phyloP scores from a whole-genome alignment of 169 alveolate species.

The Eimeria brunetti region DNA sequence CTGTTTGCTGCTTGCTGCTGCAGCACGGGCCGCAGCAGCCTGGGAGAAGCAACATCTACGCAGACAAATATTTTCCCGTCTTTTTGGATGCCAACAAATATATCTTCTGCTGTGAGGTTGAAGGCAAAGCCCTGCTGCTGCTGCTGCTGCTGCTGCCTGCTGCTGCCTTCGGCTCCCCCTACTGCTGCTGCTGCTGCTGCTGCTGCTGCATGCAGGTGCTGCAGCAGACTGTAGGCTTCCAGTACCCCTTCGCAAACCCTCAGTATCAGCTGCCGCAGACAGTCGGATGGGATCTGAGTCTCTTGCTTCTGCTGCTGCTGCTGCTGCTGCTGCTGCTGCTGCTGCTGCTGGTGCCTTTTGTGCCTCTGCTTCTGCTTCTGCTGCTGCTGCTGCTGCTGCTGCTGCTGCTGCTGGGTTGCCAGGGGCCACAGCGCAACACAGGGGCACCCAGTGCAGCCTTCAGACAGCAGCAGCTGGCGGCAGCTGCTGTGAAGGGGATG shows the following conservation, averaged over 20 bases:
- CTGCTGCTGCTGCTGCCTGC: not conserved
- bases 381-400: conserved; percentile 11
- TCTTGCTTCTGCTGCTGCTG: conserved; percentile 14
- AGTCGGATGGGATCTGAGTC: not conserved
- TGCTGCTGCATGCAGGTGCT: conserved; percentile 1
- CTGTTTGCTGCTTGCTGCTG: not conserved
- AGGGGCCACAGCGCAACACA: conserved; percentile 10
- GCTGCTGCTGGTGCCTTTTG: not conserved
- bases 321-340: conserved; percentile 23
- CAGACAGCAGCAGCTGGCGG: not conserved
- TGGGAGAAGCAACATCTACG: not conserved
- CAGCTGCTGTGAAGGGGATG: conserved; percentile 17
- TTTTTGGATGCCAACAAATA: not conserved
- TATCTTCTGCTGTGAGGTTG: not conserved
- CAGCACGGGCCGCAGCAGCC: not conserved
- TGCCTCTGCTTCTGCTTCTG: too few species aligned
- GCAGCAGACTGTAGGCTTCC: conserved; percentile 38
- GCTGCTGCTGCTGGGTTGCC: not conserved
- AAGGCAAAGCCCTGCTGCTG: not conserved
- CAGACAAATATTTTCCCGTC: not conserved
- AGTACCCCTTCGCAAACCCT: not conserved
- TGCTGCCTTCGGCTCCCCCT: too few species aligned
- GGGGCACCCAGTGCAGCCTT: not conserved
- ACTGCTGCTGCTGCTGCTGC: not conserved
- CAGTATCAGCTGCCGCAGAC: not conserved